These are phyloP conservation scores for Sporobolomyces roseus DNA, from an alignment of 768 basidiomycete species.

Conservation along the genomic window DNA sequence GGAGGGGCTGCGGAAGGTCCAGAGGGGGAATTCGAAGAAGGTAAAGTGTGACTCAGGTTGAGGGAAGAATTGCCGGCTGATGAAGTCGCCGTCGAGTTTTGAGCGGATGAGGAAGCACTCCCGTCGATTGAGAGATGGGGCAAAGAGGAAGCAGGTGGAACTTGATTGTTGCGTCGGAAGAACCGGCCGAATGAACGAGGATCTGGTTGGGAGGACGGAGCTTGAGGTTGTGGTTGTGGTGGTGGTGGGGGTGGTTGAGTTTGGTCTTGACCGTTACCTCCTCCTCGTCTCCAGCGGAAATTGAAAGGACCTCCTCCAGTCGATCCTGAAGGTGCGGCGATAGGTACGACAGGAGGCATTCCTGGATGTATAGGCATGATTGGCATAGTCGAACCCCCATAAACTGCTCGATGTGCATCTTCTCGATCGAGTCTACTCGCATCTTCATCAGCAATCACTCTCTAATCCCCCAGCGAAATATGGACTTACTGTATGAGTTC, in stretches of 20 bases:
- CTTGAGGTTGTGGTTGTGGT: neutral
- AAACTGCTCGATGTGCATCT: conserved; percentile 26
- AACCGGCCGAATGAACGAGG: conserved; percentile 25
- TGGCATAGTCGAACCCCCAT: neutral
- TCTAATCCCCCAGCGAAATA: neutral
- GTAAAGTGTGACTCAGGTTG: too few species aligned
- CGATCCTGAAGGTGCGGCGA: conserved; percentile 1
- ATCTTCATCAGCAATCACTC: neutral
- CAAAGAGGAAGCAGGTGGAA: neutral
- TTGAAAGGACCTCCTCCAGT: conserved; percentile 3
- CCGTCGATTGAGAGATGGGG: conserved; percentile 2
- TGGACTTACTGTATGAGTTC: conserved; percentile 34
- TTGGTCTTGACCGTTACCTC: neutral
- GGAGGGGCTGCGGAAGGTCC: neutral
- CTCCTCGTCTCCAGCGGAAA: conserved; percentile 16
- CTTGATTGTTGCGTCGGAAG: conserved; percentile 20
- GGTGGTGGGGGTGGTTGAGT: neutral
- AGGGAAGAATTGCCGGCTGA: too few species aligned
- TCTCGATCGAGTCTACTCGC: conserved; percentile 35
- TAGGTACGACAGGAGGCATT: conserved; percentile 4
- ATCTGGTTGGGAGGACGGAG: too few species aligned
- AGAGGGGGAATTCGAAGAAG: neutral
- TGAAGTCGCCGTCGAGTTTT: too few species aligned
- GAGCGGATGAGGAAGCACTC: neutral
- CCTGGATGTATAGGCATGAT: neutral